Conservation (phyloP, 305 asterid genomes). For the Fraxinus ornus region DNA sequence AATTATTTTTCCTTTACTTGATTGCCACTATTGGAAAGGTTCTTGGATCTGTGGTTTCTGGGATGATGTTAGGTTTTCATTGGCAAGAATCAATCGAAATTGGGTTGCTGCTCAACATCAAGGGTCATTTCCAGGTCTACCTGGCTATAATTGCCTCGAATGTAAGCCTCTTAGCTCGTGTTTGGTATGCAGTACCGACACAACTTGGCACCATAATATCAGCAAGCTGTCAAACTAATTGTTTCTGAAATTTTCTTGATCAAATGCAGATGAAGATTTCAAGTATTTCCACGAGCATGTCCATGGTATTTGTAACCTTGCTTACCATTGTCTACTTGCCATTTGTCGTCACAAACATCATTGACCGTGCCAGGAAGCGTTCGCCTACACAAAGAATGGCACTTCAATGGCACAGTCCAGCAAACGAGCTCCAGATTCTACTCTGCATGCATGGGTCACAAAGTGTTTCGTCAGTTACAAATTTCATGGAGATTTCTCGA, state of each 20-base stretch:
- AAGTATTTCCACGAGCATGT: conserved; percentile 54
- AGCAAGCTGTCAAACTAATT: background rate
- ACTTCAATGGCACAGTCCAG: conserved; percentile 65
- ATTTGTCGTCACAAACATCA: conserved; percentile 59
- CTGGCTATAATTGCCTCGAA: conserved; percentile 56
- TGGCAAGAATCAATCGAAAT: conserved; percentile 86
- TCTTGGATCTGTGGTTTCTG: conserved; percentile 62
- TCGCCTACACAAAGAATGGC: conserved; percentile 87
- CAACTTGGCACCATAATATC: background rate
- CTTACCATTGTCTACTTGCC: conserved; percentile 72
- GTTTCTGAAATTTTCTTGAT: background rate
- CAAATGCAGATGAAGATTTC: conserved; percentile 56
- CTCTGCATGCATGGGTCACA: conserved; percentile 62
- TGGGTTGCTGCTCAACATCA: conserved; percentile 71
- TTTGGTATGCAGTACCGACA: background rate
- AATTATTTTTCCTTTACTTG: conserved; percentile 36
- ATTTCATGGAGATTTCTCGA: conserved; percentile 65
- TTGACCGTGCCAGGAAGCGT: conserved; percentile 71
- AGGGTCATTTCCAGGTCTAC: conserved; percentile 88
- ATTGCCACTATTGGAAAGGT: conserved; percentile 65
- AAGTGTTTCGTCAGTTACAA: conserved; percentile 46
- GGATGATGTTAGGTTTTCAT: conserved; percentile 69
- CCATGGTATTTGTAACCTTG: conserved; percentile 60
- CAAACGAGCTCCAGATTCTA: conserved; percentile 57
- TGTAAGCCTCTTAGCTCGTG: conserved; percentile 38